Percentiles rank a stretch among this genome's conserved stretches.
Evolutionary conservation across 805 yeast genomes (phyloP).

Genomic region (Candida stauntonica): DNA sequence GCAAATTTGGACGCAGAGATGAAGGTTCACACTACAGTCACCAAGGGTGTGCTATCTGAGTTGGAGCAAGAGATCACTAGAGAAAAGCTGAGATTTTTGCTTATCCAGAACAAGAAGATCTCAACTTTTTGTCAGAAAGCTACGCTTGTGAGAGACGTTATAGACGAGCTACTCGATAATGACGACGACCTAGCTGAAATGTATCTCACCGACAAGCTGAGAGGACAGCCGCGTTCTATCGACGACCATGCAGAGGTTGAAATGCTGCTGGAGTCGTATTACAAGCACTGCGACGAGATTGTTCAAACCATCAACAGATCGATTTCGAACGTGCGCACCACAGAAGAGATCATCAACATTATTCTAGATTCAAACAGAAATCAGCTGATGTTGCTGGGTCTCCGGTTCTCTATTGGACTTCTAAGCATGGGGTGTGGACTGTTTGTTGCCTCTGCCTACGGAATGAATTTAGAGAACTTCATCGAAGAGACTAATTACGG

Average conservation of each 20-base stretch:
- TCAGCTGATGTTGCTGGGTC: slow-evolving; percentile 82
- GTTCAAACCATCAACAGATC: slow-evolving; percentile 83
- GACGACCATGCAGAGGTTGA: slow-evolving; percentile 86
- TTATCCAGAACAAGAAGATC: slow-evolving; percentile 81
- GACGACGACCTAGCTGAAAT: slow-evolving; percentile 84
- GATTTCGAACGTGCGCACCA: slow-evolving; percentile 78
- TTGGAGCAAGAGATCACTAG: slow-evolving; percentile 81
- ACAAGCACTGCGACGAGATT: slow-evolving; percentile 86
- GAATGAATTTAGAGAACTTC: slow-evolving; percentile 93
- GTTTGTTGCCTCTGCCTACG: slow-evolving; percentile 82
- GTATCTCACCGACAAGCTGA: slow-evolving; percentile 62
- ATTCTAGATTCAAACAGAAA: slow-evolving; percentile 92
- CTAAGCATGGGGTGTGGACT: slow-evolving; percentile 78
- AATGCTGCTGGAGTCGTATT: slow-evolving; percentile 84
- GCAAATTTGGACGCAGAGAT: slow-evolving; percentile 79
- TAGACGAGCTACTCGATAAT: slow-evolving; percentile 80
- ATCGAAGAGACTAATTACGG: slow-evolving; percentile 81
- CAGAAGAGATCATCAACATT: slow-evolving; percentile 93
- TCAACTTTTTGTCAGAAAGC: slow-evolving; percentile 84
- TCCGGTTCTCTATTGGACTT: slow-evolving; percentile 78
- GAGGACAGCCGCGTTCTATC: slow-evolving; percentile 42
- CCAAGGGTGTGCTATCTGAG: slow-evolving; percentile 68
- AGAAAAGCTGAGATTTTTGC: slow-evolving; percentile 67
- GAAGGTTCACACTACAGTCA: slow-evolving; percentile 75
- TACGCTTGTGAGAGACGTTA: slow-evolving; percentile 69